phyloP scores from a whole-genome alignment of 1,139 yeast species.

The Diutina catenulata region DNA sequence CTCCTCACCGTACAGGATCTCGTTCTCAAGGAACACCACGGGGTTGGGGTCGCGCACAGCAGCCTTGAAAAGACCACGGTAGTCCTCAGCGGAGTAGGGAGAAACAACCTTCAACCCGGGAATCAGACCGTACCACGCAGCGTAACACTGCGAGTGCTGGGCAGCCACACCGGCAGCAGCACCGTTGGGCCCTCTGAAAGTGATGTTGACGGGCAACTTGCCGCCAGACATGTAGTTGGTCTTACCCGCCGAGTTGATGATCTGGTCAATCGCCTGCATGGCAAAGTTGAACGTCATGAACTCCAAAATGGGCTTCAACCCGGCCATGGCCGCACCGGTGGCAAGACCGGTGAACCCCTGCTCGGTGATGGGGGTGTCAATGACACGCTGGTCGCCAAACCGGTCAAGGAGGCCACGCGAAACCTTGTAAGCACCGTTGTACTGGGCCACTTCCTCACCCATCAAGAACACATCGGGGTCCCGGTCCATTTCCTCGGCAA shows the following conservation, averaged over 20 bases:
- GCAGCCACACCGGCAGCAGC: constrained; percentile 99
- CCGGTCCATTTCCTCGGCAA: constrained; percentile 95
- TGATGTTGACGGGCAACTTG: constrained; percentile 90
- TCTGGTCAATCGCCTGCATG: constrained; percentile 98
- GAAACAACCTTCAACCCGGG: constrained; percentile 96
- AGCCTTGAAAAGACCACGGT: constrained; percentile 91
- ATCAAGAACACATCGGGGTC: constrained; percentile 89
- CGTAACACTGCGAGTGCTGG: constrained; percentile 95
- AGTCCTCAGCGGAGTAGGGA: constrained; percentile 93
- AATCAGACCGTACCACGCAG: constrained; percentile 96
- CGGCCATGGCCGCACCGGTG: constrained; percentile 95
- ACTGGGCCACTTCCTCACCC: constrained; percentile 99
- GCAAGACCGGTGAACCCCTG: constrained; percentile 98
- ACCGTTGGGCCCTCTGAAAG: constrained; percentile 99
- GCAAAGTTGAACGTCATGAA: constrained; percentile 99
- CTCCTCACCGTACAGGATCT: constrained; percentile 83
- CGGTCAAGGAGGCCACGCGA: constrained; percentile 93
- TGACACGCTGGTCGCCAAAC: constrained; percentile 92
- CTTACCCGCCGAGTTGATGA: constrained; percentile 96
- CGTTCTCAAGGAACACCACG: constrained; percentile 91
- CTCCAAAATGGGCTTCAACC: constrained; percentile 94
- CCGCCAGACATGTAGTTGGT: constrained; percentile 99
- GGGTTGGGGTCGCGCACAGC: constrained; percentile 99
- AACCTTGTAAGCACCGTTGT: constrained; percentile 97
- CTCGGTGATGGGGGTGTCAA: constrained; percentile 98